Percentiles rank a stretch among this genome's conserved stretches.
phyloP scores from a whole-genome alignment of 73 alveolate genomes.

The Tetrahymena borealis region DNA sequence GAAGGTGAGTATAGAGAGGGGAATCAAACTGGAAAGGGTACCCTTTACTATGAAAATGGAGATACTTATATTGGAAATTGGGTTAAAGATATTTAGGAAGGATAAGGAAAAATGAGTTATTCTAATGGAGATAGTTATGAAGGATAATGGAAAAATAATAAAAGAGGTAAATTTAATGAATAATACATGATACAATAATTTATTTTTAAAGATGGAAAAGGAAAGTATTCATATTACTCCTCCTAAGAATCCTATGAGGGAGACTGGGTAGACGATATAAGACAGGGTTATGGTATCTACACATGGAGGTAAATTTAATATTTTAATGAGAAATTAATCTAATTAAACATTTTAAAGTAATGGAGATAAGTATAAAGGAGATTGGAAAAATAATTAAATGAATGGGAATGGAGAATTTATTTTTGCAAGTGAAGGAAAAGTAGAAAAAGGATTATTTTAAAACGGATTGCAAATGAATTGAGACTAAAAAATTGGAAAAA shows the following conservation, averaged over 20 bases:
- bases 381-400: constrained; percentile 28
- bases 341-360: neutral
- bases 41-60: constrained; percentile 19
- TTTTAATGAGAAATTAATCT: neutral
- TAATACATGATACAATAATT: neutral
- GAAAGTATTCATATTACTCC: neutral
- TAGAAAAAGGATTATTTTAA: constrained; percentile 3
- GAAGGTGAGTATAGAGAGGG: constrained; percentile 43
- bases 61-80: constrained; percentile 22
- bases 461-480: neutral
- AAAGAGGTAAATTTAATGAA: neutral
- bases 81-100: constrained; percentile 22
- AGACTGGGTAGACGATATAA: constrained; percentile 26
- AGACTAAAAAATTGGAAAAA: neutral
- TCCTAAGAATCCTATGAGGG: constrained; percentile 36
- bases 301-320: neutral
- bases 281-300: constrained; percentile 35
- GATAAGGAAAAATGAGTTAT: constrained; percentile 31
- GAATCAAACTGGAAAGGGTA: constrained; percentile 26
- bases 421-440: constrained; percentile 24
- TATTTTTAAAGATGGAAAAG: neutral
- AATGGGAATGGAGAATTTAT: constrained; percentile 26
- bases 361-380: constrained; percentile 37
- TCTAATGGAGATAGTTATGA: constrained; percentile 49
- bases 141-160: constrained; percentile 59